A percentile compares a stretch with the other conserved stretches of the same genome.
phyloP scores from a whole-genome alignment of 75 land plant species.

The Adiantum capillusveneris region DNA sequence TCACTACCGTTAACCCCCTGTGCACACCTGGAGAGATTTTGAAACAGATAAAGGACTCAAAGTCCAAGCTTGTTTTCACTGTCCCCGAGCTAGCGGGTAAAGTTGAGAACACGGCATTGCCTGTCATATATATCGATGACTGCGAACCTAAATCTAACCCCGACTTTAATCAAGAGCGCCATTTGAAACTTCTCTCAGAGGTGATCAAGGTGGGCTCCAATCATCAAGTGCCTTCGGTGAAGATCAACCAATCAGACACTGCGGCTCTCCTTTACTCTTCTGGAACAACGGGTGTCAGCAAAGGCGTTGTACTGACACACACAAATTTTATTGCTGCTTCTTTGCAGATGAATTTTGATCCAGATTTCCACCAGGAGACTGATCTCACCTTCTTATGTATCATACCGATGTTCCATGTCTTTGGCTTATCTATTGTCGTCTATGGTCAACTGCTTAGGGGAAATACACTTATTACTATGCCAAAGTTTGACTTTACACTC shows the following conservation, averaged over 20 bases:
- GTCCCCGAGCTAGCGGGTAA: slow-evolving; percentile 17
- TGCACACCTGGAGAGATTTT: slow-evolving; percentile 40
- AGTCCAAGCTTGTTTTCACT: slow-evolving; percentile 22
- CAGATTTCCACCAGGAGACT: neutral
- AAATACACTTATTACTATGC: slow-evolving; percentile 23
- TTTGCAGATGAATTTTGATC: slow-evolving; percentile 9
- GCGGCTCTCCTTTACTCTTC: slow-evolving; percentile 45
- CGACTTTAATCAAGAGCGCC: neutral
- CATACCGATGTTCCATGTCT: slow-evolving; percentile 36
- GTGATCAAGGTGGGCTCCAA: neutral
- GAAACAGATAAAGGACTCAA: slow-evolving; percentile 28
- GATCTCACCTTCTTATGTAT: slow-evolving; percentile 10
- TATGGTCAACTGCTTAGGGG: slow-evolving; percentile 17
- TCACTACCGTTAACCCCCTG: slow-evolving; percentile 49
- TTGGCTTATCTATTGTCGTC: slow-evolving; percentile 18
- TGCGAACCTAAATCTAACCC: neutral
- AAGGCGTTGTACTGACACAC: slow-evolving; percentile 44
- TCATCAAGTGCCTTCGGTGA: neutral
- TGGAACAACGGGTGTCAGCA: slow-evolving; percentile 35
- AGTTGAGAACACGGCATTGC: slow-evolving; percentile 30
- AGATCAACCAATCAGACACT: slow-evolving; percentile 21
- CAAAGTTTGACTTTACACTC: slow-evolving; percentile 20
- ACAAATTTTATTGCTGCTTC: slow-evolving; percentile 31
- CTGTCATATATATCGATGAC: slow-evolving; percentile 14
- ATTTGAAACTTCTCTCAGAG: slow-evolving; percentile 4